phyloP scores from a whole-genome alignment of 2,329 filamentous ascomycete genomes.

The Trichoderma sp. region DNA sequence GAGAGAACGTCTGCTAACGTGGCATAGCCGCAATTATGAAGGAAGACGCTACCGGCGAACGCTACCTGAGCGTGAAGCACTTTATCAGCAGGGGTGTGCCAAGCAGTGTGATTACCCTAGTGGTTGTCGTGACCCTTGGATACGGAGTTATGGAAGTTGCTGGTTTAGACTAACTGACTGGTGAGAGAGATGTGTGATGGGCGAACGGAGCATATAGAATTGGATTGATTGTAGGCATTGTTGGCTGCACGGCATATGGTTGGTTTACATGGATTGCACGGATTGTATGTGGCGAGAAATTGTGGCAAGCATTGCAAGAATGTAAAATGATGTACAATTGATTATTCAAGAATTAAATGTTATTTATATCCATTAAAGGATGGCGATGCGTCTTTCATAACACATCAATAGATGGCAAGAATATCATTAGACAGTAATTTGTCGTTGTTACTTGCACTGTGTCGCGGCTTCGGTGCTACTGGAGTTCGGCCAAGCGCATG shows the following conservation, averaged over 20 bases:
- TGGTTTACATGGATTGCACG: neutral
- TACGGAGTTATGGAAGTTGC: constrained; percentile 84
- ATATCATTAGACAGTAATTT: neutral
- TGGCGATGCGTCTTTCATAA: too few species aligned
- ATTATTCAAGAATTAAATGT: neutral
- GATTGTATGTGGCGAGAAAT: neutral
- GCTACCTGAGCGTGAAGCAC: constrained; percentile 88
- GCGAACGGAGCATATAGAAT: constrained; percentile 4
- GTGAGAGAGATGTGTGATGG: neutral
- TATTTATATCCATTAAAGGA: too few species aligned
- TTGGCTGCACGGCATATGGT: neutral
- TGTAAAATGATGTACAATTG: neutral
- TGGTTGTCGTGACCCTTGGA: constrained; percentile 81
- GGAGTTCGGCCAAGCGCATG: constrained; percentile 28
- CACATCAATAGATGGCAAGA: too few species aligned
- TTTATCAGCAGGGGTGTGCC: constrained; percentile 94
- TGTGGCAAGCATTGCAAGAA: neutral
- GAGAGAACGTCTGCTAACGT: constrained; percentile 23
- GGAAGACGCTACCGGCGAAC: constrained; percentile 88
- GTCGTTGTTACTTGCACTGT: constrained; percentile 21
- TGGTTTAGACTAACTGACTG: constrained; percentile 47
- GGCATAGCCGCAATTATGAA: constrained; percentile 92
- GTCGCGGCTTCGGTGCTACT: constrained; percentile 19
- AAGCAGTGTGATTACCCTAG: constrained; percentile 74
- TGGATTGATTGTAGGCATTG: neutral